phyloP scores from a whole-genome alignment of 1,284 basidiomycete species.

The Anthracocystis setariae region DNA sequence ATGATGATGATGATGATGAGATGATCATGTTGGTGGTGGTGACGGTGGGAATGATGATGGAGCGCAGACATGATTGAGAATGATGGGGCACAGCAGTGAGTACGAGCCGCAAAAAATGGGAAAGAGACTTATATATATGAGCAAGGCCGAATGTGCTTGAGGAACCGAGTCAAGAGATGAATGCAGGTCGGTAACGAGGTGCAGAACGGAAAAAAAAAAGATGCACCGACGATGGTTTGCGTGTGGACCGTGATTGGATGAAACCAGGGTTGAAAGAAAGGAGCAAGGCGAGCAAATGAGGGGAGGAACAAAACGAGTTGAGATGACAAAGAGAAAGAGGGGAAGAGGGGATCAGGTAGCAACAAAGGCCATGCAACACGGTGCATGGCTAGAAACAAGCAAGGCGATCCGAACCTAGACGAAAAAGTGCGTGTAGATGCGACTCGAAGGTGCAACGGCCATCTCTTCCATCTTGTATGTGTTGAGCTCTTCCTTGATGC shows the following conservation, averaged over 20 bases:
- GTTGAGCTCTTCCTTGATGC: constrained; percentile 84
- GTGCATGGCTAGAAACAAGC: neutral
- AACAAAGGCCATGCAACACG: no score
- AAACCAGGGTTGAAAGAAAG: no score
- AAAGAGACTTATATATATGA: neutral
- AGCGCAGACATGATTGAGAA: neutral
- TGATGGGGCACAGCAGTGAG: neutral
- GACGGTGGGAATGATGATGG: neutral
- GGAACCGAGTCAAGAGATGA: neutral
- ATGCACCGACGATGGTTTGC: no score
- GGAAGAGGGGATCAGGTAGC: no score
- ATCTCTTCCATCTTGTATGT: constrained; percentile 98
- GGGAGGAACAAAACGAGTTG: no score
- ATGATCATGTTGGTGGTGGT: constrained; percentile 4
- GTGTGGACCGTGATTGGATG: no score
- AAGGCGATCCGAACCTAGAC: constrained; percentile 25
- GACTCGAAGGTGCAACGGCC: constrained; percentile 78
- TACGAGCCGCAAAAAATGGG: neutral
- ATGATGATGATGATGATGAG: no score
- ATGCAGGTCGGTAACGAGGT: neutral
- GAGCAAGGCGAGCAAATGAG: no score
- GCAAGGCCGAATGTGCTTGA: neutral
- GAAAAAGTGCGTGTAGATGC: constrained; percentile 66
- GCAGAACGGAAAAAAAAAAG: no score
- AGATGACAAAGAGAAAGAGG: no score